Evolutionary conservation across 2,329 filamentous ascomycete genomes (phyloP).

Genomic region (Chaetomiaceae sp.): DNA sequence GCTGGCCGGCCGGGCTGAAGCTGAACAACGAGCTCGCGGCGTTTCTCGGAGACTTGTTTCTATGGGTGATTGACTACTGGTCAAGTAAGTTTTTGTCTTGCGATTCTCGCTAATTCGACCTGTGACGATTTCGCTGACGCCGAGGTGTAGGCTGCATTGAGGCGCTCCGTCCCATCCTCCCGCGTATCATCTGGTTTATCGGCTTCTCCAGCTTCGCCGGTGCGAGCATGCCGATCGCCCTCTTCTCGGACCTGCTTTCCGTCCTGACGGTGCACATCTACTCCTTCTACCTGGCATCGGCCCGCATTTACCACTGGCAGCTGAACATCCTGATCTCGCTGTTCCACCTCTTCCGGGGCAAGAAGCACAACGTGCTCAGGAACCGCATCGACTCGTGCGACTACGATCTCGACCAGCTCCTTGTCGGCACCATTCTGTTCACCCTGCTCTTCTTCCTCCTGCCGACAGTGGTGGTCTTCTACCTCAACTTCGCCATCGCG

Average conservation of each 20-base stretch:
- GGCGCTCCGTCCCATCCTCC: slow-evolving; percentile 71
- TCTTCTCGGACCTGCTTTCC: slow-evolving; percentile 90
- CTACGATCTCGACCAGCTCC: slow-evolving; percentile 93
- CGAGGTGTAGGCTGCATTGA: slow-evolving; percentile 60
- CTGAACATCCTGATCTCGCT: slow-evolving; percentile 92
- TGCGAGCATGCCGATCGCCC: slow-evolving; percentile 91
- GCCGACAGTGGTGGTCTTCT: slow-evolving; percentile 93
- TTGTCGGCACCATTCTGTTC: slow-evolving; percentile 94
- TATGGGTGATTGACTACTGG: slow-evolving; percentile 99
- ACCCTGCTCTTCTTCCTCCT: slow-evolving; percentile 91
- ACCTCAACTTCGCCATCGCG: slow-evolving; percentile 89
- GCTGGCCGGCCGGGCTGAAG: slow-evolving; percentile 89
- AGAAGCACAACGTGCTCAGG: slow-evolving; percentile 93
- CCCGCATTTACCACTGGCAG: slow-evolving; percentile 97
- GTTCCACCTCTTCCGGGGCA: slow-evolving; percentile 97
- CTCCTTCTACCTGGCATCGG: slow-evolving; percentile 94
- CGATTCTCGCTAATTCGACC: not conserved
- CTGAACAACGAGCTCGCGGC: slow-evolving; percentile 86
- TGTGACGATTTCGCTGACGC: slow-evolving; percentile 22
- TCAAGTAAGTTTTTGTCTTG: slow-evolving; percentile 53
- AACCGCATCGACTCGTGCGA: slow-evolving; percentile 98
- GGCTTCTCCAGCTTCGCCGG: slow-evolving; percentile 93
- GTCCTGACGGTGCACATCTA: slow-evolving; percentile 93
- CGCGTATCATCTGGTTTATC: slow-evolving; percentile 82
- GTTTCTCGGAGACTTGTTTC: slow-evolving; percentile 91